Percentiles rank a stretch among this genome's conserved stretches.
phyloP scores from a whole-genome alignment of 2,329 filamentous ascomycete genomes.

The Fusarium compactum region DNA sequence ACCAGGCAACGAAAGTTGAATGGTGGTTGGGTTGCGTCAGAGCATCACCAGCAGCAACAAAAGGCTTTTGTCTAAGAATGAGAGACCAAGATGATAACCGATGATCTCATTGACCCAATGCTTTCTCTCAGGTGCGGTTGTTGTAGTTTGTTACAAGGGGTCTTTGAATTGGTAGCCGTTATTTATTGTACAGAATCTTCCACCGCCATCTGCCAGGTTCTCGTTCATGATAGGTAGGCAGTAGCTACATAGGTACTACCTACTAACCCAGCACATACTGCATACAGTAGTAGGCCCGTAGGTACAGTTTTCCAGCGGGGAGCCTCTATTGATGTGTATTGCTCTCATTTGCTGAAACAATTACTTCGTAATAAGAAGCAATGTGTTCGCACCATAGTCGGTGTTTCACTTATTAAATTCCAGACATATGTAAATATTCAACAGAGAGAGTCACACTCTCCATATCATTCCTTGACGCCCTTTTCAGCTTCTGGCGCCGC shows the following conservation, averaged over 20 bases:
- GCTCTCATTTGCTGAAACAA: slow-evolving; percentile 43
- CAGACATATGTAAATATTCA: background rate
- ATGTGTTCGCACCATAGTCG: background rate
- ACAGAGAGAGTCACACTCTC: slow-evolving; percentile 21
- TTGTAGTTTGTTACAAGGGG: slow-evolving; percentile 2
- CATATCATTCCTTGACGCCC: slow-evolving; percentile 52
- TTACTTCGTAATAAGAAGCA: slow-evolving; percentile 15
- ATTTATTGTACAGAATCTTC: slow-evolving; percentile 28
- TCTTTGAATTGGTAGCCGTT: slow-evolving; percentile 6
- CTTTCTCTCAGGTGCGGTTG: background rate
- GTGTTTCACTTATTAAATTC: slow-evolving; percentile 35
- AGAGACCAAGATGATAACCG: slow-evolving; percentile 12
- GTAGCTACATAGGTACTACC: background rate
- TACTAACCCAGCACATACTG: background rate
- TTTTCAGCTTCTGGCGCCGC: slow-evolving; percentile 52
- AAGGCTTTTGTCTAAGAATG: slow-evolving; percentile 17
- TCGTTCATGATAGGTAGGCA: background rate
- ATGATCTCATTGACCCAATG: slow-evolving; percentile 22
- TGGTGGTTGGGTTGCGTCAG: slow-evolving; percentile 36
- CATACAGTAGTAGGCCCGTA: background rate
- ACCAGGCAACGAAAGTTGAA: slow-evolving; percentile 43
- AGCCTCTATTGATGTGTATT: slow-evolving; percentile 44
- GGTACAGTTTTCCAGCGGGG: slow-evolving; percentile 31
- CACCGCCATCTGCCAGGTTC: slow-evolving; percentile 26
- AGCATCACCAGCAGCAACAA: slow-evolving; percentile 44